Evolutionary conservation across 148 eudicot genomes (phyloP).

Genomic region (Silene conica): DNA sequence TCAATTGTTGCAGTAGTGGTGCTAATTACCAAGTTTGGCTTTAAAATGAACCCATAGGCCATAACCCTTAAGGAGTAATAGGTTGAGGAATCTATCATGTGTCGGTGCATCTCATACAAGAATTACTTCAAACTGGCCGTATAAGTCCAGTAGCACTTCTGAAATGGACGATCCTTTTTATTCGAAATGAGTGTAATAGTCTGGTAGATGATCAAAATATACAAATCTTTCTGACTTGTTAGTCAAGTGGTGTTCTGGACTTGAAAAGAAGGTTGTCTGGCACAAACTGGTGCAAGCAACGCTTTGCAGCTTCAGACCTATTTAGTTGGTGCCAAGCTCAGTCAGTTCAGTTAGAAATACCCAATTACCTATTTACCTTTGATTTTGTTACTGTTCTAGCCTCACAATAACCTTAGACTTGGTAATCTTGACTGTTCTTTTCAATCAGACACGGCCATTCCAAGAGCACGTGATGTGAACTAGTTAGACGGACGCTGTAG

Average conservation of each 20-base stretch:
- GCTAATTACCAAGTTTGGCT: no score
- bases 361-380: neutral
- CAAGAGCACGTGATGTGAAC: neutral
- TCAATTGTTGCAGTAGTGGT: no score
- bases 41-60: no score
- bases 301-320: neutral
- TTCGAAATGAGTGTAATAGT: constrained; percentile 1
- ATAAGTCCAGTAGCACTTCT: neutral
- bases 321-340: neutral
- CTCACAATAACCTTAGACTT: neutral
- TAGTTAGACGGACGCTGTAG: neutral
- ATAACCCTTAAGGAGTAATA: no score
- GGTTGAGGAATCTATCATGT: no score
- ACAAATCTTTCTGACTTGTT: constrained; percentile 11
- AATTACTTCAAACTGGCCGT: neutral
- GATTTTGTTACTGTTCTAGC: neutral
- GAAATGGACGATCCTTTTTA: constrained; percentile 8
- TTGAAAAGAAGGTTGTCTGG: neutral
- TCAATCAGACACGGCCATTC: neutral
- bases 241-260: neutral
- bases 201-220: neutral
- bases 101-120: no score
- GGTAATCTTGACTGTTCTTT: neutral
- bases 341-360: neutral
- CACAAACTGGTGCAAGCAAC: neutral